A percentile compares a stretch with the other conserved stretches of the same genome.
Evolutionary conservation across 371 early-diverging fungal species (phyloP).

Genomic region (Mucor saturninus): DNA sequence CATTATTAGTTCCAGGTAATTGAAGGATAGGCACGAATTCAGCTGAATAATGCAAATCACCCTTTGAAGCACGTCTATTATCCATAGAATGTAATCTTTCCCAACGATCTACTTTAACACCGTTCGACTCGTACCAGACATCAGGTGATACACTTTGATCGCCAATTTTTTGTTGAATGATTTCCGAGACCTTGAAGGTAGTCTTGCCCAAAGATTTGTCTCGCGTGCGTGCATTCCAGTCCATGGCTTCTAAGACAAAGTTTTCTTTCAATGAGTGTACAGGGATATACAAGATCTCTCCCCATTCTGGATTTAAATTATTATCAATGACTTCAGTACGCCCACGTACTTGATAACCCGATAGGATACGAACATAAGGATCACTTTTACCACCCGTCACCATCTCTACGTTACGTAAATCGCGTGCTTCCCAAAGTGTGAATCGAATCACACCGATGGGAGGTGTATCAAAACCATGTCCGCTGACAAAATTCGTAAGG

Average conservation of each 20-base stretch:
- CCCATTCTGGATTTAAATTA: slow-evolving; percentile 88
- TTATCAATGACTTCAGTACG: slow-evolving; percentile 75
- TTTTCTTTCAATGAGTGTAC: slow-evolving; percentile 72
- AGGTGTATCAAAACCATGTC: slow-evolving; percentile 51
- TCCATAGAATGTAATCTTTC: slow-evolving; percentile 63
- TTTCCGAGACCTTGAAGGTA: slow-evolving; percentile 47
- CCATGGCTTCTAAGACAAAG: slow-evolving; percentile 78
- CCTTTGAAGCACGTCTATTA: slow-evolving; percentile 55
- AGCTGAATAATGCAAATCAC: slow-evolving; percentile 68
- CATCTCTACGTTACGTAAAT: slow-evolving; percentile 74
- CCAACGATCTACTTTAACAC: slow-evolving; percentile 56
- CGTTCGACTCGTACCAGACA: slow-evolving; percentile 50
- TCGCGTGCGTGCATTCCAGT: slow-evolving; percentile 69
- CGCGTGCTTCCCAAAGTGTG: slow-evolving; percentile 74
- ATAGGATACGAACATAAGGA: slow-evolving; percentile 78
- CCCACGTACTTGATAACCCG: slow-evolving; percentile 65
- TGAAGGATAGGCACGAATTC: slow-evolving; percentile 70
- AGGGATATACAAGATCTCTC: slow-evolving; percentile 75
- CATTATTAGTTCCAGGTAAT: slow-evolving; percentile 33
- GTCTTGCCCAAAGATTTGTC: slow-evolving; percentile 76
- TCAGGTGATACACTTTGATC: slow-evolving; percentile 38
- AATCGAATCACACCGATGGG: slow-evolving; percentile 87
- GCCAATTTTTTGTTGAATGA: slow-evolving; percentile 50
- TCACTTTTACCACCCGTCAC: slow-evolving; percentile 78
- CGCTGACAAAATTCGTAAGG: slow-evolving; percentile 39